Percentiles rank a stretch among this genome's conserved stretches.
phyloP scores from a whole-genome alignment of 805 yeast species.

The Candida montana region DNA sequence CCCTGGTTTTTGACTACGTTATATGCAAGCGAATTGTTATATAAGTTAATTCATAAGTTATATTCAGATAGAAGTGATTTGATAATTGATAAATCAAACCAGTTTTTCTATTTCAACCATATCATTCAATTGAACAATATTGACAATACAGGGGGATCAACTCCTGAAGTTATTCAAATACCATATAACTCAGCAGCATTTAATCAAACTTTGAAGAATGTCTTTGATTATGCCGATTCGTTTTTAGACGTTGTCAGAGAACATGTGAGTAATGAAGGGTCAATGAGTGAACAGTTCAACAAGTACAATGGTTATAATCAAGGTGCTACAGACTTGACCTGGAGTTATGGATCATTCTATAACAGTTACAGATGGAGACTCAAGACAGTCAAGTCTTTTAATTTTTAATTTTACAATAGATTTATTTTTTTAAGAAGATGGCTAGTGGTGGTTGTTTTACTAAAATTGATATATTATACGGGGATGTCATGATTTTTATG shows the following conservation, averaged over 20 bases:
- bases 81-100: slow-evolving; percentile 30
- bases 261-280: slow-evolving; percentile 61
- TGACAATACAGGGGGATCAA: neutral
- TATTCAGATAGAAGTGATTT: slow-evolving; percentile 38
- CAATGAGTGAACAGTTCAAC: slow-evolving; percentile 87
- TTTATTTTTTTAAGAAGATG: neutral
- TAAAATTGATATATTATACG: too few relatives aligned
- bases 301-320: slow-evolving; percentile 75
- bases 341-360: slow-evolving; percentile 84
- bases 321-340: slow-evolving; percentile 84
- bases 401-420: neutral
- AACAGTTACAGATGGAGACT: slow-evolving; percentile 62
- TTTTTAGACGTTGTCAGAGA: slow-evolving; percentile 53
- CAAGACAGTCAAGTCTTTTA: slow-evolving; percentile 30
- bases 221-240: slow-evolving; percentile 60
- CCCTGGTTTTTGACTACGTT: slow-evolving; percentile 89
- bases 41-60: slow-evolving; percentile 45
- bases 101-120: slow-evolving; percentile 28
- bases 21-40: slow-evolving; percentile 60
- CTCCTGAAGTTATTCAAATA: slow-evolving; percentile 12
- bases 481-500: too few relatives aligned
- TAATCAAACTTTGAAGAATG: slow-evolving; percentile 37
- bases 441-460: neutral
- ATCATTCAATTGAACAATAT: slow-evolving; percentile 16
- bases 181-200: slow-evolving; percentile 37